Percentiles rank a stretch among this genome's conserved stretches.
Conservation (phyloP, 768 basidiomycete genomes). For the Serendipita vermifera region DNA sequence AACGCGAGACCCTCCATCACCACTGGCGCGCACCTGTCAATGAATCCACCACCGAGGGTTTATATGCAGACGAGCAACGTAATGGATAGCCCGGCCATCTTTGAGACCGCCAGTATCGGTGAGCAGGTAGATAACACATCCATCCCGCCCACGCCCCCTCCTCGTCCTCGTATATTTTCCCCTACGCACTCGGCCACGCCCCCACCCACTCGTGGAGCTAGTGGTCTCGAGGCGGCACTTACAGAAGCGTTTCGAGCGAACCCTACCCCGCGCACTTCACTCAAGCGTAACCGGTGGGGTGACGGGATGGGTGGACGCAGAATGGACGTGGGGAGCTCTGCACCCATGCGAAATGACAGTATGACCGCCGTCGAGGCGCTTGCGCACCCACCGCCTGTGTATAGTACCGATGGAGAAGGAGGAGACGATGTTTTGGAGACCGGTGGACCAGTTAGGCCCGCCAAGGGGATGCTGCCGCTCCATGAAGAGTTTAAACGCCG, state of each 20-base stretch:
- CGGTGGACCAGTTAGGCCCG: not conserved
- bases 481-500: conserved; percentile 7
- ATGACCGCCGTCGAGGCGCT: not conserved
- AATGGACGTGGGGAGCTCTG: not conserved
- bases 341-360: not conserved
- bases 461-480: not conserved
- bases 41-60: not conserved
- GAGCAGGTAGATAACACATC: too few species aligned
- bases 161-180: not conserved
- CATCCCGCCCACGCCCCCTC: not conserved
- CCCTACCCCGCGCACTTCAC: not conserved
- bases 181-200: not conserved
- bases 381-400: conserved; percentile 2
- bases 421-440: not conserved
- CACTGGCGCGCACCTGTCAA: too few species aligned
- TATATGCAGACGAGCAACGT: not conserved
- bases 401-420: conserved; percentile 7
- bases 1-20: not conserved
- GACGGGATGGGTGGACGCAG: not conserved
- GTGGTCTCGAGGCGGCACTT: not conserved
- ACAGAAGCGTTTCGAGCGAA: not conserved
- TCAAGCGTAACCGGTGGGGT: not conserved
- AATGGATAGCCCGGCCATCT: not conserved
- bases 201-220: not conserved
- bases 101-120: too few species aligned